A percentile compares a stretch with the other conserved stretches of the same genome.
Evolutionary conservation across 1,284 basidiomycete species (phyloP).

Genomic region (Spongiforma sp.): DNA sequence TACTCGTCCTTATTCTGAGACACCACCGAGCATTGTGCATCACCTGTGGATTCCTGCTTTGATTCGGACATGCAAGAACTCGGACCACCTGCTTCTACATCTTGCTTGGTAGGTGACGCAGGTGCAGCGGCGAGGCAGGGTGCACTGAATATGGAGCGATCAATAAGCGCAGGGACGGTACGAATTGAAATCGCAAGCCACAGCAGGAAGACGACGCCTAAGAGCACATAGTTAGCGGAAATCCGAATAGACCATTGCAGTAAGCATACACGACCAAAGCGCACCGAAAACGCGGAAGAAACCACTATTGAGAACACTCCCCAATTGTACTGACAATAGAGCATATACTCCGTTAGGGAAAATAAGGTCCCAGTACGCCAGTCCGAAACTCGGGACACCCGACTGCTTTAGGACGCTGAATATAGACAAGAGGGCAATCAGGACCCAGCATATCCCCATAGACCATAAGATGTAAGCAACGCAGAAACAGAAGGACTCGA

Average conservation of each 20-base stretch:
- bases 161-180: conserved; percentile 46
- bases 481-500: conserved; percentile 47
- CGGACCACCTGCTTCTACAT: conserved; percentile 15
- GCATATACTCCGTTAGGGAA: conserved; percentile 58
- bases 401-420: conserved; percentile 32
- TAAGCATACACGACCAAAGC: conserved; percentile 39
- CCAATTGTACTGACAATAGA: conserved; percentile 50
- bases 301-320: conserved; percentile 48
- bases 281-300: conserved; percentile 50
- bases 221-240: conserved; percentile 7
- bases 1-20: conserved; percentile 2
- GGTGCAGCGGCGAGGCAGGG: conserved; percentile 38
- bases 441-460: conserved; percentile 52
- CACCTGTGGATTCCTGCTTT: neutral
- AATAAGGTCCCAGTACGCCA: conserved; percentile 55
- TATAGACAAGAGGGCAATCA: conserved; percentile 43
- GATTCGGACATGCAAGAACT: conserved; percentile 3
- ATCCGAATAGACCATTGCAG: neutral
- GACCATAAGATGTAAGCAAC: conserved; percentile 50
- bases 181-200: conserved; percentile 50
- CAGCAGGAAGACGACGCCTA: conserved; percentile 48
- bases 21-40: neutral
- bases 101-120: conserved; percentile 1
- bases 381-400: conserved; percentile 41
- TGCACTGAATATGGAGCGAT: conserved; percentile 51